Conservation (phyloP, 305 asterid species). For the Fraxinus floribunda region DNA sequence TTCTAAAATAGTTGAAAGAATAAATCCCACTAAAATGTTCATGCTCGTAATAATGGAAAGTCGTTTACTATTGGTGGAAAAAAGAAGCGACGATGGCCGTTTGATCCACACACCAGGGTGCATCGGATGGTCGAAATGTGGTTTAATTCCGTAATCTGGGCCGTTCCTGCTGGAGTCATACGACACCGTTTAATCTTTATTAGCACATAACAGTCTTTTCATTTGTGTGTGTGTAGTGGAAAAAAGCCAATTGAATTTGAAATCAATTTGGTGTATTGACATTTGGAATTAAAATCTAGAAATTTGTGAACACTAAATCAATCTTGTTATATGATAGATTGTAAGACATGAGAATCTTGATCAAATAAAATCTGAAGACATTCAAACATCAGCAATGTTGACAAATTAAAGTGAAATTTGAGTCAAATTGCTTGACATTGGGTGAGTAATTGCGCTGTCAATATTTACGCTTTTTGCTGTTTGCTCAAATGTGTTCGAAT, state of each 20-base stretch:
- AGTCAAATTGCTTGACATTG: neutral
- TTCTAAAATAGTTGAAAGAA: neutral
- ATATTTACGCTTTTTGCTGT: neutral
- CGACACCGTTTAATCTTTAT: conserved; percentile 38
- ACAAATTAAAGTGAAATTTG: neutral
- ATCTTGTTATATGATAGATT: neutral
- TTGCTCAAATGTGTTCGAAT: neutral
- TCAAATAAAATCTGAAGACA: neutral
- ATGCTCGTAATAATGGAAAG: conserved; percentile 7
- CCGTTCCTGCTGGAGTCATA: conserved; percentile 34
- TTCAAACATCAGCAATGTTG: neutral
- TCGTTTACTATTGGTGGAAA: conserved; percentile 18
- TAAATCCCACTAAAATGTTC: neutral
- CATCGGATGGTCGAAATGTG: conserved; percentile 22
- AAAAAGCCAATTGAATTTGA: neutral
- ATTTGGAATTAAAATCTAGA: neutral
- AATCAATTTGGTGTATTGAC: neutral
- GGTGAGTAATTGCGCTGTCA: neutral
- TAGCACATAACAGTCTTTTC: neutral
- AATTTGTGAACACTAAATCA: neutral
- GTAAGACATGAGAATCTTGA: neutral
- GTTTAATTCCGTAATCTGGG: conserved; percentile 53
- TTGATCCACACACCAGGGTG: neutral
- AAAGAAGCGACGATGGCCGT: conserved; percentile 13
- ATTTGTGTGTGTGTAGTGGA: neutral